phyloP scores from a whole-genome alignment of 352 stramenopile species.

The Globisporangium abappressorium region DNA sequence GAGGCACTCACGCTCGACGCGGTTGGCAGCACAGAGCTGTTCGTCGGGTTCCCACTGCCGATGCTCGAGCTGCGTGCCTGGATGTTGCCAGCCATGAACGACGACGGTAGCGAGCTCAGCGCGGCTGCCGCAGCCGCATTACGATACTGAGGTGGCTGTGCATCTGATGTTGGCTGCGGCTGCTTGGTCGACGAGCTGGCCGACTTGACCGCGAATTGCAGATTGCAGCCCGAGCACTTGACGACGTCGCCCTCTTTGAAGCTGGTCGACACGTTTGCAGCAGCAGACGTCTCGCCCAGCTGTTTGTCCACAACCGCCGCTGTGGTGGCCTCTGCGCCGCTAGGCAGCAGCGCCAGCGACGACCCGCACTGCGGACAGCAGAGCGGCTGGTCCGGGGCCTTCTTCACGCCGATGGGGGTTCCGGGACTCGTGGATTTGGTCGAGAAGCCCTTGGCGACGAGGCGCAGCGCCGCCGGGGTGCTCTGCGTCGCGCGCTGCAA shows the following conservation, averaged over 20 bases:
- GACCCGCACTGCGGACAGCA: constrained; percentile 69
- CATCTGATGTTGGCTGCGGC: neutral
- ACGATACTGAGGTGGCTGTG: constrained; percentile 40
- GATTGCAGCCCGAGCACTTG: constrained; percentile 66
- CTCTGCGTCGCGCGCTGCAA: neutral
- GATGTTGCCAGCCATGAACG: constrained; percentile 39
- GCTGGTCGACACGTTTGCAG: neutral
- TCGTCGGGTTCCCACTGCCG: constrained; percentile 13
- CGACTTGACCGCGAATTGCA: constrained; percentile 73
- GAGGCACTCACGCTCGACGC: neutral
- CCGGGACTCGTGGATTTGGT: constrained; percentile 9
- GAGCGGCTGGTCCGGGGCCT: constrained; percentile 27
- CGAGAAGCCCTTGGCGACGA: constrained; percentile 8
- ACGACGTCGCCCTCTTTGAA: constrained; percentile 81
- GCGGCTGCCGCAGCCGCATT: constrained; percentile 63
- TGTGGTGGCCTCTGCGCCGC: constrained; percentile 22
- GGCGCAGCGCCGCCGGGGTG: neutral
- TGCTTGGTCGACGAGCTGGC: constrained; percentile 13
- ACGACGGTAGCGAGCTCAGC: constrained; percentile 66
- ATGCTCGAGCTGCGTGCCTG: constrained; percentile 41
- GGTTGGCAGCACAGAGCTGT: constrained; percentile 6
- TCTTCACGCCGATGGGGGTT: constrained; percentile 15
- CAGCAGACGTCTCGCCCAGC: constrained; percentile 15
- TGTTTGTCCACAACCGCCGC: constrained; percentile 1
- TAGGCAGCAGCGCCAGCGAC: constrained; percentile 43